These are phyloP conservation scores for Lasiodiplodia hormozganensis DNA, from an alignment of 2,329 filamentous ascomycete genomes.

Conservation along the genomic window DNA sequence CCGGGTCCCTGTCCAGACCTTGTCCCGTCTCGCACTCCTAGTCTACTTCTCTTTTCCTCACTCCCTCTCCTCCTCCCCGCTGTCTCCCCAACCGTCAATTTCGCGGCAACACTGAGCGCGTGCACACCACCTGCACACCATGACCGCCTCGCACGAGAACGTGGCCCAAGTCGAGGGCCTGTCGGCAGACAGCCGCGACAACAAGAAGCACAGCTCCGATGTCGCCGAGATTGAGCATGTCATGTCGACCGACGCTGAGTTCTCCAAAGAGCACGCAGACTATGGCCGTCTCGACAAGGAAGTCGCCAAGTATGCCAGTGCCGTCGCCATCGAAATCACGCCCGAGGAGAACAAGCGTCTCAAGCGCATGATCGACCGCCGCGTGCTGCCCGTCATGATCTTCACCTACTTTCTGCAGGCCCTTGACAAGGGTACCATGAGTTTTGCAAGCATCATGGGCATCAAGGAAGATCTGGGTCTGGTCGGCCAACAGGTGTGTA, in stretches of 20 bases:
- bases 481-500: conserved; percentile 58
- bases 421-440: conserved; percentile 67
- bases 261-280: conserved; percentile 62
- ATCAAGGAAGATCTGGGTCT: conserved; percentile 65
- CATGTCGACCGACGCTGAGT: conserved; percentile 50
- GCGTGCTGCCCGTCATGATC: conserved; percentile 62
- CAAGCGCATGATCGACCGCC: conserved; percentile 58
- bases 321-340: conserved; percentile 63
- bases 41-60: neutral
- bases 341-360: conserved; percentile 65
- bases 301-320: conserved; percentile 71
- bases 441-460: conserved; percentile 69
- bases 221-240: conserved; percentile 58
- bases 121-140: neutral
- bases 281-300: conserved; percentile 71
- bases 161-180: neutral
- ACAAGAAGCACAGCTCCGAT: conserved; percentile 43
- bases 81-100: neutral
- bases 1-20: neutral
- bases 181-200: conserved; percentile 13
- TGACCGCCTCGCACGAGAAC: conserved; percentile 13
- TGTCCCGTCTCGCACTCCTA: neutral
- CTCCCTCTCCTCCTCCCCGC: neutral
- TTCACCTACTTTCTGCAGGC: conserved; percentile 69
- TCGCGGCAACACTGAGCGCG: neutral